Conservation (phyloP, 2,329 filamentous ascomycete species). For the Sarocladiaceae sp. region DNA sequence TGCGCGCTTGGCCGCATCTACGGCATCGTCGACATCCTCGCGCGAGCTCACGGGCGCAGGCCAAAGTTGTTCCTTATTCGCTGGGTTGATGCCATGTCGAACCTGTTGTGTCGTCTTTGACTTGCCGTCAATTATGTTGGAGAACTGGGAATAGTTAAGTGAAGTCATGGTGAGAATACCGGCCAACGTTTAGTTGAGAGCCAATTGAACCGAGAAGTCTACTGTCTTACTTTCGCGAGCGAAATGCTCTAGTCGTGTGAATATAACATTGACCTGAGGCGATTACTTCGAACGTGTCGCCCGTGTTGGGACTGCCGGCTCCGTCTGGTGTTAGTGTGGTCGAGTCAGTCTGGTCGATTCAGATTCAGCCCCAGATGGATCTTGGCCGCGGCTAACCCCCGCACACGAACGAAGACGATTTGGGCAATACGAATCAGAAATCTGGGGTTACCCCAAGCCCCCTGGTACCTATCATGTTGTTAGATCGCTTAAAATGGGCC, state of each 20-base stretch:
- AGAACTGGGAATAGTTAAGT: conserved; percentile 1
- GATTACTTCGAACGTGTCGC: too few species aligned
- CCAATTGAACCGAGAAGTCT: too few species aligned
- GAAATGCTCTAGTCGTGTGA: too few species aligned
- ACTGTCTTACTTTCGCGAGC: too few species aligned
- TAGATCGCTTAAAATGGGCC: too few species aligned
- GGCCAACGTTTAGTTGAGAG: not conserved
- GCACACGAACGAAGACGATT: too few species aligned
- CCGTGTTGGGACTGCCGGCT: too few species aligned
- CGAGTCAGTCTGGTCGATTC: conserved; percentile 2
- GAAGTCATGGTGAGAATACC: not conserved
- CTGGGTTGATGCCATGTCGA: conserved; percentile 11
- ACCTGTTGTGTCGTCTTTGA: not conserved
- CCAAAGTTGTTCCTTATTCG: conserved; percentile 6
- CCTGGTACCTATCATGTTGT: too few species aligned
- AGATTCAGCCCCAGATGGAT: not conserved
- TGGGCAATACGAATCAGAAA: too few species aligned
- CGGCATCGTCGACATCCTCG: conserved; percentile 10
- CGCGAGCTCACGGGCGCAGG: conserved; percentile 5
- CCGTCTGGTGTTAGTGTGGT: too few species aligned
- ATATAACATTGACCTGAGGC: too few species aligned
- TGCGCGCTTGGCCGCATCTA: conserved; percentile 8
- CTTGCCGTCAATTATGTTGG: conserved; percentile 2
- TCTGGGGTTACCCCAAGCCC: too few species aligned
- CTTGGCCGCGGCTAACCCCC: not conserved